Percentiles rank a stretch among this genome's conserved stretches.
Conservation (phyloP, 2,329 filamentous ascomycete genomes). For the Alternaria tenuissima region DNA sequence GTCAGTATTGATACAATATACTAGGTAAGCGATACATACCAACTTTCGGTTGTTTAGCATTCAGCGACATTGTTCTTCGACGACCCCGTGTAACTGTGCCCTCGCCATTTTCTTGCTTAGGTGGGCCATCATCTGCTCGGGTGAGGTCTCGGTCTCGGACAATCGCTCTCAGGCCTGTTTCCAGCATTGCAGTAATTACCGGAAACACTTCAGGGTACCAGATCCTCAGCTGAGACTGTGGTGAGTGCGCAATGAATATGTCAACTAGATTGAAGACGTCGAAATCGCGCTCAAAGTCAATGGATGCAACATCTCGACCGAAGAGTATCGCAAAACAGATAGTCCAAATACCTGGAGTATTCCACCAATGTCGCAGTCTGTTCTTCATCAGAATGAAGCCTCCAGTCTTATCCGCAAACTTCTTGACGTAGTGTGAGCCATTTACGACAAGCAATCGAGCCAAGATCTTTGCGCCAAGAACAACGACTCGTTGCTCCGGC, state of each 20-base stretch:
- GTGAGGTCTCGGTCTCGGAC: conserved; percentile 45
- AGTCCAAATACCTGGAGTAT: conserved; percentile 82
- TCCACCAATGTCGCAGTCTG: conserved; percentile 87
- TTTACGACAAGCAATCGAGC: conserved; percentile 84
- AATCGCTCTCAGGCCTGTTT: conserved; percentile 74
- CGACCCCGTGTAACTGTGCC: conserved; percentile 52
- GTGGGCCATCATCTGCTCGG: conserved; percentile 24
- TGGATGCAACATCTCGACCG: conserved; percentile 77
- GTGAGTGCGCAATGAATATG: conserved; percentile 64
- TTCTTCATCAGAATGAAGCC: conserved; percentile 88
- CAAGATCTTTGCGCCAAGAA: conserved; percentile 82
- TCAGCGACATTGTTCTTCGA: conserved; percentile 72
- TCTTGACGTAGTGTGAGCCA: conserved; percentile 80
- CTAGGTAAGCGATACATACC: conserved; percentile 26
- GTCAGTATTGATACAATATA: conserved; percentile 18
- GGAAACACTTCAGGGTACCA: conserved; percentile 79
- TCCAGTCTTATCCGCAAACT: conserved; percentile 85
- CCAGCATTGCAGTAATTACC: conserved; percentile 85
- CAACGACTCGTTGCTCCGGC: conserved; percentile 81
- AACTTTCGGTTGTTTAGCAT: conserved; percentile 60
- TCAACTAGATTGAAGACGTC: conserved; percentile 78
- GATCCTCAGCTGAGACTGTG: conserved; percentile 65
- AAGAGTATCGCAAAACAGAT: conserved; percentile 90
- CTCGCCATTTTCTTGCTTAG: conserved; percentile 30
- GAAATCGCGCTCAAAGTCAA: conserved; percentile 77